Base-by-base conservation (phyloP, 345 rosid species). In the Melaleuca quinquenervia region DNA sequence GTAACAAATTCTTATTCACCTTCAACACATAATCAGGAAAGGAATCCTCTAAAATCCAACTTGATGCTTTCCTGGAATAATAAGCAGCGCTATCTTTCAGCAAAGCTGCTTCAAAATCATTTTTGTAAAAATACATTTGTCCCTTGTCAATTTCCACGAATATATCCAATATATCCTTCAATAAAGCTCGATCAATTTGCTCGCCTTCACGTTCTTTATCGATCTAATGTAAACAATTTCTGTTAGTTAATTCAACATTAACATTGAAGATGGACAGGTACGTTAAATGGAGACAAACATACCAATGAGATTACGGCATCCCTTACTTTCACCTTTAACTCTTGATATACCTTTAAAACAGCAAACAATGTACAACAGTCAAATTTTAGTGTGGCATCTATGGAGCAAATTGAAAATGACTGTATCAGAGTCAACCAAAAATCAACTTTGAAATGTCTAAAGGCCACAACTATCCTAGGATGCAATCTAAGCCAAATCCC, bases 41-140 rank as follows among this genome's bases (percentile, higher is more conserved):
- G 24, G 94, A 92, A 84, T 91, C 92, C 20, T 91, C 91, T 49
- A 87, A 51, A 64, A 93, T 91, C 95, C 95, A 94, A 76, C 52
- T 90, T 75, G 96, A 89, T 51, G 95, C 95, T 89, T 94, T 93
- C 50, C 89, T 91, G 76, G 92, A 93, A 91, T 94, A 94, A 88
- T 92, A 92, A 15, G 90, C 86, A 80, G 92, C 92, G 82, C 91
- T 90, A 84, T 91, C 94, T 70, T 91, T 78, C 70, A 93, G 90
- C 94, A 93, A 88, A 16, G 87, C 84, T 13, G 48, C 90, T 86
- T 94, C 95, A 89, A 94, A 94, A 87, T 94, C 95, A 53, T 85
- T 85, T 82, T 92, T 92, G 83, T 92, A 91, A 45, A 24, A 78
- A 50, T 89, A 85, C 94, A 91, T 92, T n/a, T 84, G 84, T 21